A percentile compares a stretch with the other conserved stretches of the same genome.
phyloP scores from a whole-genome alignment of 1,284 basidiomycete genomes.

The Moniliophthora roreri region DNA sequence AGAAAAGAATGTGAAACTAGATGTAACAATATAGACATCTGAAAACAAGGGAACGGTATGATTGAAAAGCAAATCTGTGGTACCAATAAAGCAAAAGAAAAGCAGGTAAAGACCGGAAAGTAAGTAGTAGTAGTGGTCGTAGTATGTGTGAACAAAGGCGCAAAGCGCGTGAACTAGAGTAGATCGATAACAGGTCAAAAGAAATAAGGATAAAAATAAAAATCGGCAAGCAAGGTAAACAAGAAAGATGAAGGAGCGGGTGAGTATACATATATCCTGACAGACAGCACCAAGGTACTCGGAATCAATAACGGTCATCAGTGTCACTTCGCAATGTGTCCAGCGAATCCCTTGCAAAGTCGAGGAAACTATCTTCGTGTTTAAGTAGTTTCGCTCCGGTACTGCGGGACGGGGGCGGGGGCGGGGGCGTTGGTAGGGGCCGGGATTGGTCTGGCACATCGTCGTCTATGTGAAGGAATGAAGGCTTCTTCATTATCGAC shows the following conservation, averaged over 20 bases:
- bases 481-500: conserved; percentile 62
- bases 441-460: conserved; percentile 22
- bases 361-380: conserved; percentile 54
- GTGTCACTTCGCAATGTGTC: conserved; percentile 52
- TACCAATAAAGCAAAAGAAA: no score
- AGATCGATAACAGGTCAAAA: conserved; percentile 18
- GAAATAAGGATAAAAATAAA: conserved; percentile 25
- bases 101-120: no score
- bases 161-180: conserved; percentile 11
- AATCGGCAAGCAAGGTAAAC: conserved; percentile 20
- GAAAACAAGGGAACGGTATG: no score
- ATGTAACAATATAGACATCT: no score
- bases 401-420: no score
- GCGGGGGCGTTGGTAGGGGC: no score
- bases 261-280: conserved; percentile 1
- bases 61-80: no score
- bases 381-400: conserved; percentile 3
- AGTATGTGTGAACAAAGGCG: no score
- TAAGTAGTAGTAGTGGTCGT: conserved; percentile 6
- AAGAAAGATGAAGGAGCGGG: conserved; percentile 15
- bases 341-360: conserved; percentile 64
- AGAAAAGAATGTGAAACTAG: no score
- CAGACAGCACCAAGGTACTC: conserved; percentile 4
- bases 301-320: conserved; percentile 26
- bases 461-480: conserved; percentile 62